These are phyloP conservation scores for Eragrostis tef DNA, from an alignment of 202 grass and related monocot species.

Conservation along the genomic window DNA sequence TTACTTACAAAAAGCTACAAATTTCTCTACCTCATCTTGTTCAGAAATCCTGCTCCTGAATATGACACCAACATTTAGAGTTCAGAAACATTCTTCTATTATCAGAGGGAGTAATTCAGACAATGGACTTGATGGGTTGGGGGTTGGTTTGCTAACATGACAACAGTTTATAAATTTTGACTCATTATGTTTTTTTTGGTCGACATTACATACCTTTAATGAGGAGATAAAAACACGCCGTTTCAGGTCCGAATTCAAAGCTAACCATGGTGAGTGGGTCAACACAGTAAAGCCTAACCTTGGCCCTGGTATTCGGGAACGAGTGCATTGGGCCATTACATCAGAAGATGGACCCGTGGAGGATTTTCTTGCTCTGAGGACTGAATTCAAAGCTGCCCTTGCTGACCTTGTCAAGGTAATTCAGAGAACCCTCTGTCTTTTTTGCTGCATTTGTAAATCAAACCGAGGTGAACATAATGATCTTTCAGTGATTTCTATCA, in stretches of 20 bases:
- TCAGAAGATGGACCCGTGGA: slow-evolving; percentile 53
- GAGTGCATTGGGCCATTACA: slow-evolving; percentile 60
- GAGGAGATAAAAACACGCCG: neutral
- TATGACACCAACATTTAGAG: neutral
- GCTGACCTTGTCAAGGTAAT: slow-evolving; percentile 61
- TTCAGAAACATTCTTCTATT: neutral
- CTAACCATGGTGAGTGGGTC: slow-evolving; percentile 85
- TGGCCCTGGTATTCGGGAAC: slow-evolving; percentile 70
- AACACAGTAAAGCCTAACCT: slow-evolving; percentile 68
- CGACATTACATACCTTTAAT: neutral
- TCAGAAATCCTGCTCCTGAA: neutral
- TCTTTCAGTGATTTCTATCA: neutral
- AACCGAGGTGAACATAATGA: neutral
- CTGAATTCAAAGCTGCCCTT: slow-evolving; percentile 62
- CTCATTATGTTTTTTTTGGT: neutral
- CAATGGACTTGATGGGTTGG: neutral
- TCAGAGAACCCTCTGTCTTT: neutral
- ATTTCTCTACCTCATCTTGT: neutral
- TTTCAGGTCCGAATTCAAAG: slow-evolving; percentile 85
- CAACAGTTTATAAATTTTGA: neutral
- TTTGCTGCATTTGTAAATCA: neutral
- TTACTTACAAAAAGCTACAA: neutral
- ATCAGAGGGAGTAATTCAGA: neutral
- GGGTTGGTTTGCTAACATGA: too few species aligned
- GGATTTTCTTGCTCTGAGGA: slow-evolving; percentile 53